Base-by-base conservation (phyloP, 768 basidiomycete species). In the Leccinum fibrillosum region DNA sequence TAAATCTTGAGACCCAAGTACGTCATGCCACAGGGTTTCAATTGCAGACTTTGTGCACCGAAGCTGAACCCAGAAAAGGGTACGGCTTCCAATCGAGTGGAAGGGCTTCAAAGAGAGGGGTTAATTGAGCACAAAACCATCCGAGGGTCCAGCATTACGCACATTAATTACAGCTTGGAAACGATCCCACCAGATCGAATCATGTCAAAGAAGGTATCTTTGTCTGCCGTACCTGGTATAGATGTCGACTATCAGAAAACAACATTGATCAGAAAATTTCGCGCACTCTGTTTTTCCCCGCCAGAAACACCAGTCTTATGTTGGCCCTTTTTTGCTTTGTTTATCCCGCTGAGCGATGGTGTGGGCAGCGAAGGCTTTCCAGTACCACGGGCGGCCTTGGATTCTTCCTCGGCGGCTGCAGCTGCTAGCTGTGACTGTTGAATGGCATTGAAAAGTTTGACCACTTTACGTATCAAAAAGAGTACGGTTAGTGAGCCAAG, bases 401-500 rank as follows among this genome's bases (percentile, higher is more conserved):
- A 67, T 57, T 84, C 81, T 66, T 85, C 85, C 23, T 78, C 80
- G 11, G 80, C 80, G 5, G 71, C 78, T 10, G 79, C 69, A 1
- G 82, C 76, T 12, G 79, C 80, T 26, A 79, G 75, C 65, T 94
- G 92, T 19, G 90, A 86, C 62, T 90, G 89, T 61, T 93, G 92
- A 51, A 94, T 89, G 4, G 82, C 85, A 64, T 94, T 94, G 76
- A 94, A 94, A 15, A 94, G 76, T 66, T 89, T 85, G n/a, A 94
- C 90, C 49, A 94, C 92, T 83, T 54, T 5, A 58, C 13, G 9
- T 12, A 55, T 50, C 37, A 30, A 34, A 57, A 32, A 42, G 19
- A 23, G 30, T 13, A 5, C 9, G 47, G 15, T 44, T 17, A n/a
- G 23, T 60, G 26, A 56, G 56, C 35, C 53, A 32, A 30, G 52